These are phyloP conservation scores for Talinum fruticosum DNA, from an alignment of 148 eudicot species.

Conservation along the genomic window DNA sequence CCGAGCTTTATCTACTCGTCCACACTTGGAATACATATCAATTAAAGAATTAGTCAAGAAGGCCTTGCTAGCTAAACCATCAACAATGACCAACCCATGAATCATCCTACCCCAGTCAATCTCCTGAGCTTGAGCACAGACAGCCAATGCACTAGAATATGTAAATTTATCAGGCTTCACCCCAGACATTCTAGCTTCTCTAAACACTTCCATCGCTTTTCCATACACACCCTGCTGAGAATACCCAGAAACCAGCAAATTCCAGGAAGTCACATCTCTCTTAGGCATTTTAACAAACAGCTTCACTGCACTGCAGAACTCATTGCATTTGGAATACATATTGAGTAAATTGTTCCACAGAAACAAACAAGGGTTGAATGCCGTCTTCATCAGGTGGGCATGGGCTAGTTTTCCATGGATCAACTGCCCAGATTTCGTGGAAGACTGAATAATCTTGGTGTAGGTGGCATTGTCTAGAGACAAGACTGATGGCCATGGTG, in stretches of 20 bases:
- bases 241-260: conserved; percentile 28
- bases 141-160: neutral
- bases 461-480: neutral
- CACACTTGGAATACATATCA: neutral
- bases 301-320: conserved; percentile 15
- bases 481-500: neutral
- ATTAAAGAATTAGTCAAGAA: neutral
- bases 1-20: neutral
- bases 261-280: conserved; percentile 24
- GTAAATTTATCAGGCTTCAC: neutral
- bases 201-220: conserved; percentile 13
- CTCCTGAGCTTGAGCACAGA: neutral
- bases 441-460: neutral
- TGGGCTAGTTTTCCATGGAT: conserved; percentile 25
- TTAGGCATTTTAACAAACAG: conserved; percentile 28
- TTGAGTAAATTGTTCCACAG: conserved; percentile 24
- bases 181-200: neutral
- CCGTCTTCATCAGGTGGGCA: conserved; percentile 29
- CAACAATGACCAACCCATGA: conserved; percentile 1
- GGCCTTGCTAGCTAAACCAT: neutral
- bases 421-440: conserved; percentile 13
- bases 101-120: neutral
- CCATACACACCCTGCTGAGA: conserved; percentile 6
- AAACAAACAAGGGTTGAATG: conserved; percentile 24
- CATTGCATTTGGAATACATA: conserved; percentile 24